Base-by-base conservation (phyloP, 2,329 filamentous ascomycete genomes). In the Sporothrix pseudoabietina region DNA sequence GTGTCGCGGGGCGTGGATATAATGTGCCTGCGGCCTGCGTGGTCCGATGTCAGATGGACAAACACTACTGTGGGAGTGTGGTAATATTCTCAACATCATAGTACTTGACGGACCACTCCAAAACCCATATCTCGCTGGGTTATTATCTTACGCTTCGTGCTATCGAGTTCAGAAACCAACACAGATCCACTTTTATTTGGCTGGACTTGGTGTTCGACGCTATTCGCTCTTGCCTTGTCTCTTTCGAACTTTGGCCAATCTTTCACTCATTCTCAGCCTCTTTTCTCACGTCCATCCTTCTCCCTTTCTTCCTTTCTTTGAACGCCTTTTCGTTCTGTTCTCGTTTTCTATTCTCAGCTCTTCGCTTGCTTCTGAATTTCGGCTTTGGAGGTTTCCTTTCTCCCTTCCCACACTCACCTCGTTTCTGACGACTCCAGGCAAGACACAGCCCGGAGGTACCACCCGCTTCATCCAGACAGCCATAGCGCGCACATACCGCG, bases 101-200 rank as follows among this genome's bases (percentile, higher is more conserved):
- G 9, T 19, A 35, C 35, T 57, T 30, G 22, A 16, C 26, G 54
- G 54, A 14, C 54, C 54, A 57, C 22, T 30, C 26, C 26, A 35
- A 30, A 16, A 61, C 32, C 14, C 14, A 39, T 63, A 63, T 63
- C 12, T 41, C 30, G 22, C 63, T 66, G 41, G 63, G 26, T n/a
- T 30, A 47, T 66, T 47, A 35, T 69, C 47, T 52, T 44, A 54
- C 65, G 65, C 65, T 52, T 41, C 8, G 44, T 49, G 41, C 65
- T 39, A 22, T 54, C 63, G 26, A 69, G 47, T 39, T 9, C 69
- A 71, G 54, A 71, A 35, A 26, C 65, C 52, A 47, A 55, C 30
- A 14, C 54, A 19, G 35, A 14, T 8, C 68, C 52, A 39, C 52
- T 70, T 59, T 44, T 41, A 14, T 41, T 8, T 30, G 12, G 10